Conservation (phyloP, 1,284 basidiomycete species). For the Crepidotus sp. region DNA sequence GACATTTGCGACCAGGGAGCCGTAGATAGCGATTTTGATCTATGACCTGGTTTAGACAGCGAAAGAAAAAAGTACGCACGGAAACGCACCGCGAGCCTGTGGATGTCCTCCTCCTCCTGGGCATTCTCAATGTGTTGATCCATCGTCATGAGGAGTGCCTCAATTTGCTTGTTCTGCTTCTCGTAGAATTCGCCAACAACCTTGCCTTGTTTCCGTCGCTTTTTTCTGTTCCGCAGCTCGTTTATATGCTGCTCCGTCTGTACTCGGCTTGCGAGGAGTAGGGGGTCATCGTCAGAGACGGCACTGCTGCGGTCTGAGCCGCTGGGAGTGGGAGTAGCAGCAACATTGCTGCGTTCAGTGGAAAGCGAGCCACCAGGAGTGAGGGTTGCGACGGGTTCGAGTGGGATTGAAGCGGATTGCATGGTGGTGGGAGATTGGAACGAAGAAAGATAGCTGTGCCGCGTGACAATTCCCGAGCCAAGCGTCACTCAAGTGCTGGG, state of each 20-base stretch:
- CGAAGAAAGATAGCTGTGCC: conserved; percentile 7
- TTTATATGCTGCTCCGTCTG: conserved; percentile 53
- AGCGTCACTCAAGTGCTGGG: not conserved
- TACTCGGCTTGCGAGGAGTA: conserved; percentile 45
- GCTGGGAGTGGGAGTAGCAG: not conserved
- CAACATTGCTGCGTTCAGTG: not conserved
- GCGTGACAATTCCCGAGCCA: not conserved
- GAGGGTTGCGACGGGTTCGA: not conserved
- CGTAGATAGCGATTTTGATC: conserved; percentile 84
- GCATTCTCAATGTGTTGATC: conserved; percentile 76
- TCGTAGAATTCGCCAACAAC: conserved; percentile 65
- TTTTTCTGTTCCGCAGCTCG: conserved; percentile 35
- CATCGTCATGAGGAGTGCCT: conserved; percentile 80
- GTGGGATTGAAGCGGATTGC: not conserved
- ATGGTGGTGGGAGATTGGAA: not conserved
- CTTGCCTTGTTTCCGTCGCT: conserved; percentile 45
- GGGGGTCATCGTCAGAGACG: conserved; percentile 40
- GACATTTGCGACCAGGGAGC: conserved; percentile 75
- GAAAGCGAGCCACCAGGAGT: too few relatives aligned
- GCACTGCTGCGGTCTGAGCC: conserved; percentile 3
- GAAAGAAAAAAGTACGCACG: conserved; percentile 2
- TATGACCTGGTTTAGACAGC: too few relatives aligned
- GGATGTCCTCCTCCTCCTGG: conserved; percentile 51
- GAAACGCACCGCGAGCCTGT: conserved; percentile 52
- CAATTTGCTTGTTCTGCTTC: conserved; percentile 84